Conservation (phyloP, 352 stramenopile species). For the Pythium periplocum region DNA sequence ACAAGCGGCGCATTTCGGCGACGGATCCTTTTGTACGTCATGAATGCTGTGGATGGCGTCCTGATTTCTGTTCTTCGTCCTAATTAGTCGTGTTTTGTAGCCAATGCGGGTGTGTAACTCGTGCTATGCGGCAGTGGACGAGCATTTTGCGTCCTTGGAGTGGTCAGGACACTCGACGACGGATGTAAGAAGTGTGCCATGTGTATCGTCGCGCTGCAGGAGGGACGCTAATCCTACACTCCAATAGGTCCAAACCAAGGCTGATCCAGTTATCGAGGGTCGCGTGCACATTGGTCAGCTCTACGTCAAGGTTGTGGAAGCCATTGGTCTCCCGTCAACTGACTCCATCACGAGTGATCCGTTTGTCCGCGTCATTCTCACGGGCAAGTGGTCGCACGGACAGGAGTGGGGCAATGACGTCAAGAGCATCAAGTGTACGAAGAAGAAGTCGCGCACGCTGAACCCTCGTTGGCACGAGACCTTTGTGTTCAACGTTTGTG, state of each 20-base stretch:
- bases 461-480: constrained; percentile 86
- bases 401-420: constrained; percentile 82
- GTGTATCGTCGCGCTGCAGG: no score
- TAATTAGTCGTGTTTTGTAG: constrained; percentile 14
- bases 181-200: constrained; percentile 19
- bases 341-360: constrained; percentile 87
- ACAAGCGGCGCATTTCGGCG: constrained; percentile 78
- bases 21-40: constrained; percentile 74
- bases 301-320: constrained; percentile 84
- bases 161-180: constrained; percentile 74
- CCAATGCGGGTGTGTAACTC: constrained; percentile 85
- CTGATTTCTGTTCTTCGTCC: no score
- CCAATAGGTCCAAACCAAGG: constrained; percentile 50
- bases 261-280: constrained; percentile 75
- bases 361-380: constrained; percentile 81
- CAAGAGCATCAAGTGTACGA: constrained; percentile 78
- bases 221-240: no score
- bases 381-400: constrained; percentile 81
- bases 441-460: constrained; percentile 82
- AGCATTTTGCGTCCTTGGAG: constrained; percentile 80
- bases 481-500: constrained; percentile 86
- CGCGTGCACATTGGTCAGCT: constrained; percentile 81
- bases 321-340: constrained; percentile 76
- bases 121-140: constrained; percentile 78
- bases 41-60: no score